phyloP scores from a whole-genome alignment of 2,329 filamentous ascomycete genomes.

The Epicoccum sorghinum region DNA sequence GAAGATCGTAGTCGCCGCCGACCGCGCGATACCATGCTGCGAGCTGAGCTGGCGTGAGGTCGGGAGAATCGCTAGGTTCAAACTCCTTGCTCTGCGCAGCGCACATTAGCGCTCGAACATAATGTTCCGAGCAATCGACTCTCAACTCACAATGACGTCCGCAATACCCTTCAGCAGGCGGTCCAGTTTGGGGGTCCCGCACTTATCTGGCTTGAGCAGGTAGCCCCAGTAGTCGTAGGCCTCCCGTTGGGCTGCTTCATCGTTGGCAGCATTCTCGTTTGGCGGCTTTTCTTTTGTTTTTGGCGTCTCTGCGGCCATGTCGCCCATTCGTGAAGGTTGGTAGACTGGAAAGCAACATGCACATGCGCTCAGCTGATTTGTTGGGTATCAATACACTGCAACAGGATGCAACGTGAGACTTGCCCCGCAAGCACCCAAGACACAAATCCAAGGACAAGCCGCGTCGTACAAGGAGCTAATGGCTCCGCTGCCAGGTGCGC shows the following conservation, averaged over 20 bases:
- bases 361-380: conserved; percentile 21
- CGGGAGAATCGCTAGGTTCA: conserved; percentile 52
- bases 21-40: conserved; percentile 57
- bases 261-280: conserved; percentile 26
- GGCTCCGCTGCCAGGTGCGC: conserved; percentile 2
- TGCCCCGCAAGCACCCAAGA: conserved; percentile 16
- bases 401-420: conserved; percentile 26
- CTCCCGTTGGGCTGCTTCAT: conserved; percentile 46
- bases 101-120: conserved; percentile 17
- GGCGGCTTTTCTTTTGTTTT: conserved; percentile 26
- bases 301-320: conserved; percentile 39
- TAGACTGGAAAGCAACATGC: conserved; percentile 14
- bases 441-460: conserved; percentile 10
- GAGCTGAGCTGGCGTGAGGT: conserved; percentile 57
- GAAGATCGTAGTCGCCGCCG: conserved; percentile 56
- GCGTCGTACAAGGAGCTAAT: conserved; percentile 7
- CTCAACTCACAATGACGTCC: conserved; percentile 50
- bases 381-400: conserved; percentile 23
- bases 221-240: conserved; percentile 59
- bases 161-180: conserved; percentile 55
- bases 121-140: neutral
- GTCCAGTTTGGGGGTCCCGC: conserved; percentile 55
- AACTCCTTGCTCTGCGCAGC: conserved; percentile 48
- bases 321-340: conserved; percentile 17
- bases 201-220: conserved; percentile 58